Evolutionary conservation across 345 rosid species (phyloP), one percentile per base, ranked within the genome.

Genomic region (Cardamine resedifolia): DNA sequence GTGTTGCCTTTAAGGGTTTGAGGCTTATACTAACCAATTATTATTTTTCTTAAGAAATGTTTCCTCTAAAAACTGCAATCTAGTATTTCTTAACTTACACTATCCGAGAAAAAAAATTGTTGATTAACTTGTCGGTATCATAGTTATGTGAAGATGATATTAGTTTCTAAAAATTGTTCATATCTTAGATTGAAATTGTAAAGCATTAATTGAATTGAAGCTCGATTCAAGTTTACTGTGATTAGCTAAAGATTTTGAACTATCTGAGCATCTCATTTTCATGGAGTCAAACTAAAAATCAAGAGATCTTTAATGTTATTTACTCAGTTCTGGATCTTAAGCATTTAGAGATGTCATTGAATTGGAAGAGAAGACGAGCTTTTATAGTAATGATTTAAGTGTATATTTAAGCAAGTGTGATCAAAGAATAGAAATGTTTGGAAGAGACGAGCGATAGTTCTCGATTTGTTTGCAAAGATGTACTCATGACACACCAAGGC

Each of bases 251-350:
- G 41, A 36, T 36, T 34, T 36, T 36, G 15, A 36, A 11, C 41
- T 36, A 14, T 10, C 15, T 36, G 15, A 36, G 41, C 41, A 33
- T 8, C 38, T 33, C 38, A 34, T 34, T 3, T 34, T 34, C 39
- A 36, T 36, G 41, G 41, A 36, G 14, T 36, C 1, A 36, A 36
- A 36, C 41, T 36, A 34, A 34, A 23, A 23, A 10, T 14, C 39
- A 30, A 30, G 33, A 49, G 51, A 24, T 50, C 3, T 6, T 27
- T 72, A 19, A n/a, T 73, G 10, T 57, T 3, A n/a, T 43, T 16
- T 66, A 5, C 45, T 49, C 15, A 21, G n/a, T 66, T 66, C 33
- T 57, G 50, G 33, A 34, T 66, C 60, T 66, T 48, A 61, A 39
- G 11, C 34, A 58, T 65, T 52, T 10, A 8, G 9, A 12, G n/a